Conservation (phyloP, 202 grass and related monocot genomes). For the Schoenoplectus triqueter region DNA sequence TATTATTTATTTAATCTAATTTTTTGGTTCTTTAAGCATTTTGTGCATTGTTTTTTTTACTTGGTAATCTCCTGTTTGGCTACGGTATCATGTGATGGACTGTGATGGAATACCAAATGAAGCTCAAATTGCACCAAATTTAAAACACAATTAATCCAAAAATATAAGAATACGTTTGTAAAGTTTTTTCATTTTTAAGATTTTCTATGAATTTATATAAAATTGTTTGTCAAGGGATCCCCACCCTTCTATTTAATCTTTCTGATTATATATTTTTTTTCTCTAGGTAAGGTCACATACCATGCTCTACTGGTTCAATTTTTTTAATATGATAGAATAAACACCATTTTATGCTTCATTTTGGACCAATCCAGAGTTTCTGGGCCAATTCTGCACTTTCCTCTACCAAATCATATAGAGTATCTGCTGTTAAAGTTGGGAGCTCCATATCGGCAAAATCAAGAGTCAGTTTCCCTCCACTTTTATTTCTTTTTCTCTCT, state of each 20-base stretch:
- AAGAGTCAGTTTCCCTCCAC: conserved; percentile 20
- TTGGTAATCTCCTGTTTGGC: too few species aligned
- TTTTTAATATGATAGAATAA: conserved; percentile 7
- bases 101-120: neutral
- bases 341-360: neutral
- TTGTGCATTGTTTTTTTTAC: too few species aligned
- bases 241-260: neutral
- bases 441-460: neutral
- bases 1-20: too few species aligned
- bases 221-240: too few species aligned
- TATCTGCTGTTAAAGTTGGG: conserved; percentile 11
- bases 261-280: neutral
- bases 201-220: too few species aligned
- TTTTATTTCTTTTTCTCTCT: neutral
- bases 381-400: neutral
- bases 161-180: too few species aligned
- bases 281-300: neutral
- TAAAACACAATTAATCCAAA: too few species aligned
- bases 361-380: conserved; percentile 8
- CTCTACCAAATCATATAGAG: neutral
- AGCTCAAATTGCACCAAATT: neutral
- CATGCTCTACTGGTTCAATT: neutral
- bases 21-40: neutral
- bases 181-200: too few species aligned
- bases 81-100: too few species aligned